Base-by-base conservation (phyloP, 2,329 filamentous ascomycete species). In the Colletotrichum lini region DNA sequence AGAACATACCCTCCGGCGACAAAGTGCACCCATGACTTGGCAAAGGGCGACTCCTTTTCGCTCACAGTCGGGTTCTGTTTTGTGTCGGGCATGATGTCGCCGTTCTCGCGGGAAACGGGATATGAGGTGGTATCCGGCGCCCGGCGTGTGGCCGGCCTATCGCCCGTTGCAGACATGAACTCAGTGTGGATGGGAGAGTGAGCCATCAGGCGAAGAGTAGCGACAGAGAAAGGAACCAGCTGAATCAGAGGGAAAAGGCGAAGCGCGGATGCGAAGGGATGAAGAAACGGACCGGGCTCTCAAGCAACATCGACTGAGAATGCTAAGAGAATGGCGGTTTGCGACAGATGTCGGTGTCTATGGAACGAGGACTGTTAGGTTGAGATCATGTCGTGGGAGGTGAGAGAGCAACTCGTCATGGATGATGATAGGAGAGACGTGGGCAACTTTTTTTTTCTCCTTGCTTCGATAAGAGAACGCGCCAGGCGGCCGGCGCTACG, bases 11-110 rank as follows among this genome's bases (percentile, higher is more conserved):
- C 95, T 87, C 95, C 95, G 65, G 95, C 95, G 70, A 98, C 89
- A 78, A 98, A 92, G 85, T 98, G 95, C 73, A 95, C 93, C 93
- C 94, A 97, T 81, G 94, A 95, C 81, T 95, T 95, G 21, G 91
- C 86, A 77, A 89, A 88, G 2, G 88, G 87, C 47, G 85, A 81
- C 18, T 80, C 79, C 73, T 85, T 83, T 65, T 79, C 75, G 59
- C 26, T 61, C 62, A 68, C 74, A 50, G 50, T 70, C 61, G 58
- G 77, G 68, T 73, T 79, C 73, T 65, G 73, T 21, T 75, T 74
- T 65, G 83, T 84, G 63, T 85, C 82, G 2, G 88, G 86, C 3
- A 87, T 77, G 5, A 86, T 81, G 67, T 89, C 88, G 45, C 90
- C 90, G 16, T 87, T 88, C 77, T 93, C 91, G 54, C 90, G 84